Base-by-base conservation (phyloP, 179 eudicot genomes). In the Sideroxylon spinosum region DNA sequence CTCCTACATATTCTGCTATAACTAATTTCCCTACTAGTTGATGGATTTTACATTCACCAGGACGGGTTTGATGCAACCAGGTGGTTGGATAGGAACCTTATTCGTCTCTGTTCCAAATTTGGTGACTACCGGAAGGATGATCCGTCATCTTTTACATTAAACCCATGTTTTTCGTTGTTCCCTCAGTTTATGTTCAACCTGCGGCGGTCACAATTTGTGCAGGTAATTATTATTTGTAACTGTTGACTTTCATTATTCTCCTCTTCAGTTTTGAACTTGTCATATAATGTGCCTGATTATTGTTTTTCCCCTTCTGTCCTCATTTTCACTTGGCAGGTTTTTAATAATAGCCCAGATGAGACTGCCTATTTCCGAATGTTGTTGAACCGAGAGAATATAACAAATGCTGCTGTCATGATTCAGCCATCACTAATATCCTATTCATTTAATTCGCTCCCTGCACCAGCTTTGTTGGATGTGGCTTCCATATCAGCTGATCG, bases 311-410 rank as follows among this genome's bases (percentile, higher is more conserved):
- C 12, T 69, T 64, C 81, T n/a, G 29, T 57, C 68, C 37, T n/a
- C 72, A 13, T 13, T 23, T 12, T 29, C 9, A 28, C 28, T 61
- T 56, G 44, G 25, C 86, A 93, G 98, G 98, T 94, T 32, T 94
- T 93, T 64, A 94, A 94, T 81, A 94, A 95, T 80, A 95, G 99
- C 84, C 99, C 99, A 6, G 99, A 95, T 89, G 99, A 95, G 89
- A 95, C 99, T 7, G 98, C 98, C 74, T 93, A 91, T 81, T 94
- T 94, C 81, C 92, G 98, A 62, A 93, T 94, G 89, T 80, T 86
- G 82, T 77, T 94, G 80, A 91, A 94, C 86, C 87, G 97, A 73
- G 98, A 94, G 84, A 91, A 81, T 73, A 85, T 93, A 81, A 88
- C 88, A 57, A 95, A 95, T 85, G 90, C 95, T 37, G 95, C 91